Evolutionary conservation across 345 rosid genomes (phyloP), one percentile per base, ranked within the genome.

Genomic region (Brassica incana): DNA sequence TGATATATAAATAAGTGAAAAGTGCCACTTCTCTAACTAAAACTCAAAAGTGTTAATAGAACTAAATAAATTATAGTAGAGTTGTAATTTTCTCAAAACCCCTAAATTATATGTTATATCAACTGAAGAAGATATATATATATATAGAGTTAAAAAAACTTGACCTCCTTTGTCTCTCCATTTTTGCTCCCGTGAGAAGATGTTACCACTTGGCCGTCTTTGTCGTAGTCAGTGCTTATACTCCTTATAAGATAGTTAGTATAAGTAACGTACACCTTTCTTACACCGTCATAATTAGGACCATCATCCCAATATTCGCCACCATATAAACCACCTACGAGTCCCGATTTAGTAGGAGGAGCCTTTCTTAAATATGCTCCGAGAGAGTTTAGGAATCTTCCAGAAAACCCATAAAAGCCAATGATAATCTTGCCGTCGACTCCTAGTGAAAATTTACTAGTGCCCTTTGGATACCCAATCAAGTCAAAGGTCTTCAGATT

Each of bases 301-400:
- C 80, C 80, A 45, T 77, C 80, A 5, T 77, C 80, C 80, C 80
- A 77, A 45, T 45, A 48, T 32, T 5, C 7, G 4, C 81, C 81
- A 5, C 81, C 81, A 48, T 65, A 74, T 54, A 38, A 52, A 35
- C 76, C 76, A 71, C 81, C 81, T 9, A 60, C 38, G n/a, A 77
- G 76, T 25, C 35, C 66, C 0, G 76, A 77, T 29, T 77, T 77
- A 2, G 62, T 63, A 20, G 76, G 76, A 64, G 76, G 81, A 52
- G 18, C 15, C 8, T 15, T 50, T 33, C 29, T 35, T 35, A 71
- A 0, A 54, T 77, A 77, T 64, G 76, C 71, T 77, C 76, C 81
- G 16, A 77, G 62, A 5, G 81, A 77, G 16, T 23, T 63, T 62
- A 71, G 32, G 23, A 1, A 30, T 64, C 40, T 71, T 14, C 76